A percentile compares a stretch with the other conserved stretches of the same genome.
Evolutionary conservation across 371 early-diverging fungal species (phyloP).

Genomic region (Chytridiales sp.): DNA sequence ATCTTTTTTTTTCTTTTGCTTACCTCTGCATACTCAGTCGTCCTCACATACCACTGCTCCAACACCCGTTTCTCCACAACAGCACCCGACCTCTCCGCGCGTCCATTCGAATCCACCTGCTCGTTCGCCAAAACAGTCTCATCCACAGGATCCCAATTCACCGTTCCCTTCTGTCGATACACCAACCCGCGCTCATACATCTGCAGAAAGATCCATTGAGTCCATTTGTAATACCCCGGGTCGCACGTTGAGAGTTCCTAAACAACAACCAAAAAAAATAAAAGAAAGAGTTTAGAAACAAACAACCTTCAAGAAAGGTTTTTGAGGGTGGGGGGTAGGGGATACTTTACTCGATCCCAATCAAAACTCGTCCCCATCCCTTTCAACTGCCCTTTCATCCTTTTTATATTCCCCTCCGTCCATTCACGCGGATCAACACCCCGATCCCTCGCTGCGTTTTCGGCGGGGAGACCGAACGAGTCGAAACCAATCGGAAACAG

Average conservation of each 20-base stretch:
- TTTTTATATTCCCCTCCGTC: slow-evolving; percentile 76
- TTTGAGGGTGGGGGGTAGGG: background rate
- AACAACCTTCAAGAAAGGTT: background rate
- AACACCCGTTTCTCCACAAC: slow-evolving; percentile 82
- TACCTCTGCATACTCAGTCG: slow-evolving; percentile 82
- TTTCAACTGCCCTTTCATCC: slow-evolving; percentile 80
- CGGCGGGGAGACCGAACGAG: slow-evolving; percentile 98
- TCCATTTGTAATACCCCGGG: slow-evolving; percentile 88
- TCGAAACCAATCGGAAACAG: slow-evolving; percentile 98
- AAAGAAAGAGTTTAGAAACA: slow-evolving; percentile 2
- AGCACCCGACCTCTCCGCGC: slow-evolving; percentile 92
- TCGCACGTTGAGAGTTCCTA: slow-evolving; percentile 85
- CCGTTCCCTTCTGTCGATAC: slow-evolving; percentile 84
- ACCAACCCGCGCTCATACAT: slow-evolving; percentile 76
- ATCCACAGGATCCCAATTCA: slow-evolving; percentile 97
- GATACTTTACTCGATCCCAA: slow-evolving; percentile 74
- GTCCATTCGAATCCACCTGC: slow-evolving; percentile 88
- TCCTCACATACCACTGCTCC: slow-evolving; percentile 91
- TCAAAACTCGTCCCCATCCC: slow-evolving; percentile 79
- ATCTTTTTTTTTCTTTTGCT: no score
- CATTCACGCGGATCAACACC: slow-evolving; percentile 78
- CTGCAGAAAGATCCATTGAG: slow-evolving; percentile 82
- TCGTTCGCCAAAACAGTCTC: slow-evolving; percentile 94
- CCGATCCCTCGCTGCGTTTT: slow-evolving; percentile 95
- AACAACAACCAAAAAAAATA: slow-evolving; percentile 2